phyloP scores from a whole-genome alignment of 306 rosid genomes.

The Cucurbita argyrosperma region DNA sequence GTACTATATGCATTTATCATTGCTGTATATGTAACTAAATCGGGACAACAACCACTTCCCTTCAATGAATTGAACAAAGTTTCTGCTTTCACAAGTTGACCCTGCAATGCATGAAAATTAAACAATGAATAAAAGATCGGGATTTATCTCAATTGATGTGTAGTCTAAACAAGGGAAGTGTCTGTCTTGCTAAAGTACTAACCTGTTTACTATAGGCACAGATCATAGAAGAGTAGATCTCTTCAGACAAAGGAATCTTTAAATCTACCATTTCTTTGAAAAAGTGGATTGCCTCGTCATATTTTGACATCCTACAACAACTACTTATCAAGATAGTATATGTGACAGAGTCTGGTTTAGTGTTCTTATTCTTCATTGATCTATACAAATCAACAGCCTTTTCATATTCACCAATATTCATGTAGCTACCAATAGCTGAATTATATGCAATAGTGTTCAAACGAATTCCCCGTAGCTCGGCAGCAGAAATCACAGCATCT shows the following conservation, averaged over 20 bases:
- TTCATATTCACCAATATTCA: slow-evolving; percentile 62
- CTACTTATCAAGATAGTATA: slow-evolving; percentile 82
- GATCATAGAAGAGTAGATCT: slow-evolving; percentile 63
- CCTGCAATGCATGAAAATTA: slow-evolving; percentile 32
- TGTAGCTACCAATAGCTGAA: slow-evolving; percentile 89
- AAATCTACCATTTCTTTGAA: slow-evolving; percentile 50
- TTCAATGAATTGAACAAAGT: slow-evolving; percentile 57
- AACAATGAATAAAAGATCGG: neutral
- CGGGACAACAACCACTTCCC: slow-evolving; percentile 49
- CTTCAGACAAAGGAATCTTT: slow-evolving; percentile 56
- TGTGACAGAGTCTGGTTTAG: slow-evolving; percentile 62
- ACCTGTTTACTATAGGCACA: slow-evolving; percentile 80
- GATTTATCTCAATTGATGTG: neutral
- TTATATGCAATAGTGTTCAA: slow-evolving; percentile 73
- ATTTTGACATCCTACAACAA: slow-evolving; percentile 75
- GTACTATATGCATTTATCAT: slow-evolving; percentile 66
- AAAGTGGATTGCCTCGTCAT: slow-evolving; percentile 48
- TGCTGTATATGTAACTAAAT: slow-evolving; percentile 67
- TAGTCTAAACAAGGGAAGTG: slow-evolving; percentile 7
- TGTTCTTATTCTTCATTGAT: slow-evolving; percentile 53
- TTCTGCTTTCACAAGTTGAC: slow-evolving; percentile 55
- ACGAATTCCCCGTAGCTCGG: slow-evolving; percentile 67
- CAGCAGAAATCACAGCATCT: slow-evolving; percentile 73
- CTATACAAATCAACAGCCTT: slow-evolving; percentile 58
- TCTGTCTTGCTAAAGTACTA: slow-evolving; percentile 15